Evolutionary conservation across 805 yeast species (phyloP), one percentile per base, ranked within the genome.

Genomic region (Candida silvicultrix): DNA sequence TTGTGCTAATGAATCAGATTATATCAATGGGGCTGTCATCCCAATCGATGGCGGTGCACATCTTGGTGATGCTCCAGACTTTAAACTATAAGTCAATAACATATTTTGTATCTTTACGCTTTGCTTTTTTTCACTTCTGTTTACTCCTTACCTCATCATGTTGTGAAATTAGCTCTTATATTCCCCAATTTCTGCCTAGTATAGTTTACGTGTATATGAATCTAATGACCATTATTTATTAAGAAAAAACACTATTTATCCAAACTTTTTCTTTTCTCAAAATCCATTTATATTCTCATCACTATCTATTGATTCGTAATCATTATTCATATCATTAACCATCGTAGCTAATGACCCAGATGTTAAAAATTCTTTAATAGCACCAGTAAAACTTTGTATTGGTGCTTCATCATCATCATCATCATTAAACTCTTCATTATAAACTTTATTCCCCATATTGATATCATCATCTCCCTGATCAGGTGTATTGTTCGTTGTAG

Each of bases 1-100:
- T 57, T 70, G 78, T 54, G 69, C 78, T 10, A 73, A 71, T 51
- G 80, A 80, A 46, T 72, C 82, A 1, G 72, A 72, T 55, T 84
- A 84, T 58, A 57, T 83, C 46, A 84, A 82, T 53, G 90, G 92
- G 11, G 70, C 74, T 6, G 82, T 82, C 5, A 61, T 85, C 37
- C 85, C 88, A 11, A 63, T 84, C 25, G 90, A 84, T 56, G 92
- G 92, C 16, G 92, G 90, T 21, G 67, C 75, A 19, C 71, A 75
- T 51, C 60, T 80, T 43, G 66, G 68, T 9, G 69, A 60, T 25
- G 60, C 56, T 18, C 35, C 35, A 19, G 28, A 28, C 6, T 21
- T 41, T 22, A 46, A 42, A 39, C 18, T 42, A 34, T 46, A 19
- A 23, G 2, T n/a, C n/a, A n/a, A n/a, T n/a, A n/a, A n/a, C n/a